Evolutionary conservation across 768 basidiomycete species (phyloP), one percentile per base, ranked within the genome.

Genomic region (Dendrothele bispora): DNA sequence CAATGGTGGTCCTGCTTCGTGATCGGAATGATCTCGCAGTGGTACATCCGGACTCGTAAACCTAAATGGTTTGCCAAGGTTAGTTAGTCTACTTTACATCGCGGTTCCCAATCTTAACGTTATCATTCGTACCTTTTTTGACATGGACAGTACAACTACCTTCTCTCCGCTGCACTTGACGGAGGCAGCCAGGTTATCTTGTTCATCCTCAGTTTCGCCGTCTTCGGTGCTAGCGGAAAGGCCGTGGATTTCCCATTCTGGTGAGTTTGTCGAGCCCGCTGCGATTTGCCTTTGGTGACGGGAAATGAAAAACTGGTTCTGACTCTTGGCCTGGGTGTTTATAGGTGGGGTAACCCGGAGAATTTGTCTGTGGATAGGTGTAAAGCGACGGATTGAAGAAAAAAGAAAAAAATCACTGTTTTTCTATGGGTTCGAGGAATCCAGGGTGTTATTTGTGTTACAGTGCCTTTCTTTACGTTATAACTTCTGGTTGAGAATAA

Each of bases 1-100:
- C 72, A 76, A 64, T 79, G 77, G 74, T 77, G 74, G 69, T 73
- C 75, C 5, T 79, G 78, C 49, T 53, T 78, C 38, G 61, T 80
- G 21, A 78, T 82, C 44, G 79, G 79, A 3, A 61, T 73, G 42
- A 59, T 60, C 15, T 70, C 73, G 4, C 77, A 79, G 55, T 78
- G 72, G 68, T 79, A 74, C 73, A 69, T 73, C 18, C 63, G 77
- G 39, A 69, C 65, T 7, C 61, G 68, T 32, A 56, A 65, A 15
- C 74, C 75, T 5, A 60, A 55, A n/a, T 75, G 73, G 72, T 76
- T 77, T 60, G 71, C 69, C 51, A 79, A 76, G 62, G 68, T 68
- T 53, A 41, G 50, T 20, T 11, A 17, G 4, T 55, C 35, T 39
- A 11, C 36, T 11, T 25, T 6, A 15, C 26, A 8, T 29, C 14